phyloP scores from a whole-genome alignment of 306 rosid genomes.

The Astragalus membranaceus region DNA sequence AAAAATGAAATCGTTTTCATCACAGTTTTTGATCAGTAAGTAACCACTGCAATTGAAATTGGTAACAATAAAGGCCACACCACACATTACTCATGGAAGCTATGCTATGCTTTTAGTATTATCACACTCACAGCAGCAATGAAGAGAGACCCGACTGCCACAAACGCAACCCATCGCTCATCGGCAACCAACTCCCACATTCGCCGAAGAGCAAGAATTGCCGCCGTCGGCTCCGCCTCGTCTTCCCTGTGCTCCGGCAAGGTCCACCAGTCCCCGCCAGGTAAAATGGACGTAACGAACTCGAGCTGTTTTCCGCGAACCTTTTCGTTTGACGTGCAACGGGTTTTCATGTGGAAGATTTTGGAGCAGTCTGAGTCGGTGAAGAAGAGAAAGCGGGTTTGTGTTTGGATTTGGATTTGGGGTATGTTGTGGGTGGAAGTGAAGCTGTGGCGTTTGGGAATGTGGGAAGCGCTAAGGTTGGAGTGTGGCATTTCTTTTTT shows the following conservation, averaged over 20 bases:
- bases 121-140: conserved; percentile 43
- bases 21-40: not conserved
- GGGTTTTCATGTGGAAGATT: not conserved
- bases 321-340: not conserved
- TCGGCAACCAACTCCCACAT: conserved; percentile 51
- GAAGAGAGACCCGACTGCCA: conserved; percentile 40
- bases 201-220: conserved; percentile 35
- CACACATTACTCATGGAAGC: no score
- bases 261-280: conserved; percentile 32
- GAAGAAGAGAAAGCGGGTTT: not conserved
- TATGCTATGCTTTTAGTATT: no score
- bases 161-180: conserved; percentile 34
- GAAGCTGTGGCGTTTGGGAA: not conserved
- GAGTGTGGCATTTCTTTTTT: no score
- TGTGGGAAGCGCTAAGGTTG: not conserved
- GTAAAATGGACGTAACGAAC: not conserved
- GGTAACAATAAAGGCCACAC: not conserved
- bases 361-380: not conserved
- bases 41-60: not conserved
- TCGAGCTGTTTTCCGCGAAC: conserved; percentile 1
- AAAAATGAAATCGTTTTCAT: not conserved
- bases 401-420: conserved; percentile 19
- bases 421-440: not conserved
- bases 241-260: conserved; percentile 23
- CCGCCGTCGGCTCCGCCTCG: conserved; percentile 24